A percentile compares a stretch with the other conserved stretches of the same genome.
Evolutionary conservation across 2,329 filamentous ascomycete species (phyloP).

Genomic region (Venturia pyrina): DNA sequence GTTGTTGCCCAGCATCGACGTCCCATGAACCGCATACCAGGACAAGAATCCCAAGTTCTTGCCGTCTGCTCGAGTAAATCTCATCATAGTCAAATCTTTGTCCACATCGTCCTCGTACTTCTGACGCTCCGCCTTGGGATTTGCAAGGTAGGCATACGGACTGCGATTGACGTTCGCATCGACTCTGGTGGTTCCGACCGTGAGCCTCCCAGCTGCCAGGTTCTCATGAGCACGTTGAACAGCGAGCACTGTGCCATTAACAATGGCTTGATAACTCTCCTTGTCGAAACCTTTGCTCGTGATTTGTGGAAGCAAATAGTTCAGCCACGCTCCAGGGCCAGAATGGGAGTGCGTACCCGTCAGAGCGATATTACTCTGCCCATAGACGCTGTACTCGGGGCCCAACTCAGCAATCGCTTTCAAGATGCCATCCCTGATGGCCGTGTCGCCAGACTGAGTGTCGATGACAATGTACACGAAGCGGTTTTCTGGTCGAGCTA

Average conservation of each 20-base stretch:
- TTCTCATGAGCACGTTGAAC: constrained; percentile 71
- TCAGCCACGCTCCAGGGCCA: constrained; percentile 85
- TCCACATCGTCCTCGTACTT: constrained; percentile 59
- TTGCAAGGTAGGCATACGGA: constrained; percentile 76
- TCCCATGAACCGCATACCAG: constrained; percentile 90
- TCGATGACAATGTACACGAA: constrained; percentile 86
- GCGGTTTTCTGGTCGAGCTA: constrained; percentile 54
- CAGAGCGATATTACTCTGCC: constrained; percentile 71
- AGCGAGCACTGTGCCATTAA: constrained; percentile 73
- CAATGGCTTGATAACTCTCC: constrained; percentile 81
- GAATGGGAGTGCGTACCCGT: constrained; percentile 91
- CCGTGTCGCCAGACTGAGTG: constrained; percentile 79
- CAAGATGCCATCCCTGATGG: constrained; percentile 76
- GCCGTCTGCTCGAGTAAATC: constrained; percentile 63
- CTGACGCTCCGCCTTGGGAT: constrained; percentile 65
- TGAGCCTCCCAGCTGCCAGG: constrained; percentile 59
- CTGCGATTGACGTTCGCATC: constrained; percentile 80
- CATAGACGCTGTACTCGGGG: constrained; percentile 62
- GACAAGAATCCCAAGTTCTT: constrained; percentile 74
- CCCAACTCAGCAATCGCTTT: constrained; percentile 62
- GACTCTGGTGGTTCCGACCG: constrained; percentile 59
- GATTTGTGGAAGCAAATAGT: constrained; percentile 87
- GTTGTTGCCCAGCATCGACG: constrained; percentile 84
- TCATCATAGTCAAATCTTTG: constrained; percentile 70
- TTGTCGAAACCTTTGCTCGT: constrained; percentile 77